Evolutionary conservation across 1,284 basidiomycete genomes (phyloP).

Genomic region (Ceratobasidium sp.): DNA sequence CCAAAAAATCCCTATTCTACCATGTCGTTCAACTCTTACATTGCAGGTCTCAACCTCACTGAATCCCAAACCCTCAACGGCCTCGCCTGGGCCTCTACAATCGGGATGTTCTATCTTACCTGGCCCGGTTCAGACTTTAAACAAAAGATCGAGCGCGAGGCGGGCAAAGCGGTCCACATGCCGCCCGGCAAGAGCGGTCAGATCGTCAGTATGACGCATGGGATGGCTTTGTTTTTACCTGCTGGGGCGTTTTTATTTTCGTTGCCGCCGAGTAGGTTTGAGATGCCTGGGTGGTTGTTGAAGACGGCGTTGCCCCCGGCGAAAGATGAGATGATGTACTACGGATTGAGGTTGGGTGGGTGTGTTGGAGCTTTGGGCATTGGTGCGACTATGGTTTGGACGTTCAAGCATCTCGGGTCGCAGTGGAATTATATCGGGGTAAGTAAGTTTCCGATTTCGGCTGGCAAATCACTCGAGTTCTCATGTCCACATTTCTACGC

Average conservation of each 20-base stretch:
- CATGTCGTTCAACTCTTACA: conserved; percentile 25
- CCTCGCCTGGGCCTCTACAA: conserved; percentile 11
- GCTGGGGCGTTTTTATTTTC: conserved; percentile 7
- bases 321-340: not conserved
- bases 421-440: conserved; percentile 37
- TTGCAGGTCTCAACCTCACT: conserved; percentile 24
- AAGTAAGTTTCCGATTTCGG: not conserved
- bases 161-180: conserved; percentile 25
- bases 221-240: not conserved
- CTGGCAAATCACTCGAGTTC: not conserved
- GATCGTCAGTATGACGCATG: not conserved
- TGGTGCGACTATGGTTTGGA: not conserved
- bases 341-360: conserved; percentile 3
- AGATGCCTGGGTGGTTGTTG: not conserved
- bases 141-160: conserved; percentile 10
- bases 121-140: conserved; percentile 17
- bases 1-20: not conserved
- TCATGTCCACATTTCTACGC: not conserved
- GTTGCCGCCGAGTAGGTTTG: conserved; percentile 14
- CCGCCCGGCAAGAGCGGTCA: not conserved
- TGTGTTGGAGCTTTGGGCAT: not conserved
- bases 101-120: conserved; percentile 4
- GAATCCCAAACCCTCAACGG: conserved; percentile 24
- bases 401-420: conserved; percentile 25
- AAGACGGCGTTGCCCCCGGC: not conserved